Conservation (phyloP, 2,329 filamentous ascomycete species). For the Geosmithia morbida region DNA sequence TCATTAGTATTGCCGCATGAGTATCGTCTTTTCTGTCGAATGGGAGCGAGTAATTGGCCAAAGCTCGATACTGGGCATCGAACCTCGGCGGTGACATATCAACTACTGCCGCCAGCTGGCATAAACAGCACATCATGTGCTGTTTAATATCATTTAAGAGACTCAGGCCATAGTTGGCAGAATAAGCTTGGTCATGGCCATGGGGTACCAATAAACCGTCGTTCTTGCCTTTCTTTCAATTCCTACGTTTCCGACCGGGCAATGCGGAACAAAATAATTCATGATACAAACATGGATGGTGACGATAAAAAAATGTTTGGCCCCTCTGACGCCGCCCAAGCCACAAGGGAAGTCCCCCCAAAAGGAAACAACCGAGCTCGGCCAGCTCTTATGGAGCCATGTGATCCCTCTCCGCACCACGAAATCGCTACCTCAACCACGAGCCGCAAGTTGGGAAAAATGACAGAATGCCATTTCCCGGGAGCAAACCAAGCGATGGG, state of each 20-base stretch:
- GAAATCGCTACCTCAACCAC: constrained; percentile 52
- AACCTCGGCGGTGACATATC: neutral
- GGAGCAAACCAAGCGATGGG: constrained; percentile 47
- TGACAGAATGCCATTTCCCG: constrained; percentile 53
- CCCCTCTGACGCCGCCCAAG: constrained; percentile 27
- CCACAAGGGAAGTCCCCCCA: constrained; percentile 8
- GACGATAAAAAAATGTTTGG: constrained; percentile 19
- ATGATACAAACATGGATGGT: neutral
- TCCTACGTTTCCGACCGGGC: too few species aligned
- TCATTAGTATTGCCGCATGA: too few species aligned
- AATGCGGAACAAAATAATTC: too few species aligned
- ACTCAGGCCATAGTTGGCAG: too few species aligned
- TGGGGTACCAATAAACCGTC: too few species aligned
- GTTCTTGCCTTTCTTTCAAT: too few species aligned
- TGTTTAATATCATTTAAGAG: too few species aligned
- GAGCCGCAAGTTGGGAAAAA: constrained; percentile 31
- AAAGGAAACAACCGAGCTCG: constrained; percentile 21
- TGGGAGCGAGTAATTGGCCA: too few species aligned
- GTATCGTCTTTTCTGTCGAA: too few species aligned
- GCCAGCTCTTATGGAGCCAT: constrained; percentile 44
- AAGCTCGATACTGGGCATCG: neutral
- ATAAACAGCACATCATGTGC: too few species aligned
- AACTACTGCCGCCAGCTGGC: neutral
- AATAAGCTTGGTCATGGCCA: too few species aligned
- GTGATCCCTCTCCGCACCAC: constrained; percentile 37